These are phyloP conservation scores for Lyophyllum semitale DNA, from an alignment of 768 basidiomycete species.

Conservation along the genomic window DNA sequence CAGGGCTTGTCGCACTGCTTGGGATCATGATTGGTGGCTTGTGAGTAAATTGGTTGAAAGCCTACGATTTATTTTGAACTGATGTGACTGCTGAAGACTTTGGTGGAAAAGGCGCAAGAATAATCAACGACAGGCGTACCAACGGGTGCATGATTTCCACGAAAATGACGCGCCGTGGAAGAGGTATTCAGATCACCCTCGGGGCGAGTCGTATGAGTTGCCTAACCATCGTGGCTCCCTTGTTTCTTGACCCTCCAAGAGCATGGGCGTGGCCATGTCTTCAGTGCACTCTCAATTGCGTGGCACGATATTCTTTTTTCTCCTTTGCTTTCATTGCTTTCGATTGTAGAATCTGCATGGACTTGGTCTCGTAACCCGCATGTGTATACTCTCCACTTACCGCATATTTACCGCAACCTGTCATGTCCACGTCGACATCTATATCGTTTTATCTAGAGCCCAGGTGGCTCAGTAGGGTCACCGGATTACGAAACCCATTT, in stretches of 20 bases:
- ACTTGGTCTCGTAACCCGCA: not conserved
- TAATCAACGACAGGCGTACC: constrained; percentile 11
- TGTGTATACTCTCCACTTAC: not conserved
- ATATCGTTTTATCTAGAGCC: not conserved
- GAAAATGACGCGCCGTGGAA: constrained; percentile 13
- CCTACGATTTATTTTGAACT: not conserved
- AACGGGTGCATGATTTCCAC: constrained; percentile 18
- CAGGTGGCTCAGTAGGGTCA: no score
- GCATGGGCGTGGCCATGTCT: not conserved
- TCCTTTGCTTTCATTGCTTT: not conserved
- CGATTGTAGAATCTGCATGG: not conserved
- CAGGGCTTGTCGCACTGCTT: constrained; percentile 44
- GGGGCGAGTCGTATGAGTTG: constrained; percentile 12
- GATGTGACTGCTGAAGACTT: constrained; percentile 14
- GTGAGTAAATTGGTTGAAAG: constrained; percentile 27
- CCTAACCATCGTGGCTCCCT: constrained; percentile 13
- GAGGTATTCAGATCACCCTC: constrained; percentile 14
- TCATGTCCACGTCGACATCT: not conserved
- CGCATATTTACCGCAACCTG: not conserved
- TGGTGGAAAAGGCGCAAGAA: constrained; percentile 29
- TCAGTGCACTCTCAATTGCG: not conserved
- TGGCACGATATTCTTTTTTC: not conserved
- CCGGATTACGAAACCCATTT: no score
- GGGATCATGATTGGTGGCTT: constrained; percentile 36
- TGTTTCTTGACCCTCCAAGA: not conserved